Evolutionary conservation across 495 filamentous ascomycete species (phyloP).

Genomic region (Talaromyces proteolyticus): DNA sequence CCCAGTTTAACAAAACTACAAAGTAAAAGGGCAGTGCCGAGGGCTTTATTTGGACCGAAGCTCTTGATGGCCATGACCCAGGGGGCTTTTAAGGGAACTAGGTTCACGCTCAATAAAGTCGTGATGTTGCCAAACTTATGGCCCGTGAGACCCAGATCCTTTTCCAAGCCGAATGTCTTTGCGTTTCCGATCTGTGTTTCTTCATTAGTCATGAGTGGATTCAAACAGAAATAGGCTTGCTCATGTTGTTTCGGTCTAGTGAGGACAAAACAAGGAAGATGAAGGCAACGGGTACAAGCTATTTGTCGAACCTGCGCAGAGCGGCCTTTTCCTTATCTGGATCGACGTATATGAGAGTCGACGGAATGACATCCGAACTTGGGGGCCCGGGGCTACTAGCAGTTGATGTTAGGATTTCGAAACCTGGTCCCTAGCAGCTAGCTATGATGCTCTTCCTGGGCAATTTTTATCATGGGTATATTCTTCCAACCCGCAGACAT

Average conservation of each 20-base stretch:
- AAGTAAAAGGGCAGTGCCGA: conserved; percentile 11
- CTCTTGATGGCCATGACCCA: not conserved
- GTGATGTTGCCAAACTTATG: conserved; percentile 1
- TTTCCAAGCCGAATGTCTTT: not conserved
- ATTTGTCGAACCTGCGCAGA: not conserved
- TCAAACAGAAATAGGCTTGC: not conserved
- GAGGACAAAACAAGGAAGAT: not conserved
- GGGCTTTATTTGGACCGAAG: conserved; percentile 3
- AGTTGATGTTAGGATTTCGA: conserved; percentile 23
- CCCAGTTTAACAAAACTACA: conserved; percentile 13
- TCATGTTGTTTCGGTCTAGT: conserved; percentile 1
- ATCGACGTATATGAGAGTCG: conserved; percentile 14
- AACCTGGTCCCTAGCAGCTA: conserved; percentile 18
- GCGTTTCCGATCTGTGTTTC: not conserved
- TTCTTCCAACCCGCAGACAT: conserved; percentile 21
- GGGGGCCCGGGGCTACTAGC: no score
- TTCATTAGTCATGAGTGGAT: conserved; percentile 2
- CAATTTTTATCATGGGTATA: conserved; percentile 24
- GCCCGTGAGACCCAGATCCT: not conserved
- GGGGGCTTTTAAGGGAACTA: not conserved
- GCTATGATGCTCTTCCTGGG: conserved; percentile 22
- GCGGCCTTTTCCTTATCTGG: conserved; percentile 9
- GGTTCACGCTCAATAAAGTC: not conserved
- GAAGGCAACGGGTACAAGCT: not conserved
- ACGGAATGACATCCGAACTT: no score